A percentile compares a stretch with the other conserved stretches of the same genome.
Evolutionary conservation across 257 asterid species (phyloP).

Genomic region (Jaltomata sinuosa): DNA sequence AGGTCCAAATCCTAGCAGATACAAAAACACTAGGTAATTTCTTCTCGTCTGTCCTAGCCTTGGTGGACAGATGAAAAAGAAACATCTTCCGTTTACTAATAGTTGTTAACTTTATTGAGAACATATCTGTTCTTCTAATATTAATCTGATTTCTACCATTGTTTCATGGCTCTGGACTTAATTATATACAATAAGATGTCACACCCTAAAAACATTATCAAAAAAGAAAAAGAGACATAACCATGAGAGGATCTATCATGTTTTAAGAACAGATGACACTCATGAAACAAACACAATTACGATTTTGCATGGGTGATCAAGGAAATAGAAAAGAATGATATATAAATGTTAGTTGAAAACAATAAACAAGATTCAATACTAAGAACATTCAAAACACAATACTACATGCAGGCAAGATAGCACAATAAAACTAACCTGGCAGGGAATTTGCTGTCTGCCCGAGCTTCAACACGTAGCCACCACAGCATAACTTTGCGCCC

Average conservation of each 20-base stretch:
- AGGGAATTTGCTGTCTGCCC: conserved; percentile 95
- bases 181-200: not conserved
- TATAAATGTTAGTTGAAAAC: not conserved
- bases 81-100: not conserved
- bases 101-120: not conserved
- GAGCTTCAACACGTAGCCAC: conserved; percentile 99
- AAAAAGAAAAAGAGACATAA: not conserved
- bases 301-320: not conserved
- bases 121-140: not conserved
- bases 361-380: not conserved
- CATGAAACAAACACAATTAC: not conserved
- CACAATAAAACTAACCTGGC: conserved; percentile 54
- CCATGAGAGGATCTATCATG: not conserved
- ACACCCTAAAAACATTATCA: not conserved
- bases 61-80: too few species aligned
- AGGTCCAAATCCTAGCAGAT: too few species aligned
- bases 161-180: not conserved
- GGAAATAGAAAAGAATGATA: not conserved
- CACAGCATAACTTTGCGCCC: conserved; percentile 83
- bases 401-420: not conserved
- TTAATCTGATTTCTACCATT: not conserved
- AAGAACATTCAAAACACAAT: not conserved
- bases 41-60: too few species aligned
- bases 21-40: too few species aligned
- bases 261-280: not conserved